These are phyloP conservation scores for Agastache rugosa DNA, from an alignment of 257 asterid genomes.

Conservation along the genomic window DNA sequence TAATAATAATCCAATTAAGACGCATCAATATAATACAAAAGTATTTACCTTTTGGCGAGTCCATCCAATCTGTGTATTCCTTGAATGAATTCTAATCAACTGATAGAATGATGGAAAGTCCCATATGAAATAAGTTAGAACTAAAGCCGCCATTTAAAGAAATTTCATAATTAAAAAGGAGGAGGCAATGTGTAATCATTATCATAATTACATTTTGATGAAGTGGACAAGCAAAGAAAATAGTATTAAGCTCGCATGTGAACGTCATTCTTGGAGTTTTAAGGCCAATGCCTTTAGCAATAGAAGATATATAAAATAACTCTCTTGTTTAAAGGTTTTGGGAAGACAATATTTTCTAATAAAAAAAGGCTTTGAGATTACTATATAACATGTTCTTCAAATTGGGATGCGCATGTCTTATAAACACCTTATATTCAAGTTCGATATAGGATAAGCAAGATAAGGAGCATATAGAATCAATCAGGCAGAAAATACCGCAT, in stretches of 20 bases:
- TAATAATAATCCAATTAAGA: conserved; percentile 28
- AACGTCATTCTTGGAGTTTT: not conserved
- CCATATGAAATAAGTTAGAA: conserved; percentile 28
- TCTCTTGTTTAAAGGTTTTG: not conserved
- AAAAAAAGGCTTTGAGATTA: not conserved
- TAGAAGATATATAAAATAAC: not conserved
- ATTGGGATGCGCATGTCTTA: not conserved
- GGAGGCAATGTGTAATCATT: conserved; percentile 6
- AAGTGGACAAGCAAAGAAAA: conserved; percentile 15
- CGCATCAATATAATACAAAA: conserved; percentile 11
- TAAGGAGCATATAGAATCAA: conserved; percentile 4
- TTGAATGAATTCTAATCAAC: conserved; percentile 84
- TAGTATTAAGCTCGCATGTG: not conserved
- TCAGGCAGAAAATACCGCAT: conserved; percentile 8
- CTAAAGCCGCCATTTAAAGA: conserved; percentile 1
- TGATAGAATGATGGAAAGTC: conserved; percentile 38
- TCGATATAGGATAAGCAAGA: conserved; percentile 6
- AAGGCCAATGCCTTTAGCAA: conserved; percentile 10
- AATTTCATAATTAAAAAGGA: conserved; percentile 13
- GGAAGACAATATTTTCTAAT: not conserved
- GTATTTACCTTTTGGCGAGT: conserved; percentile 92
- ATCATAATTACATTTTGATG: conserved; percentile 13
- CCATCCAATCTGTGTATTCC: conserved; percentile 79
- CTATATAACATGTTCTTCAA: not conserved
- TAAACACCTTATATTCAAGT: not conserved